These are phyloP conservation scores for Globisporangium orthogonon DNA, from an alignment of 352 stramenopile genomes.

Conservation along the genomic window DNA sequence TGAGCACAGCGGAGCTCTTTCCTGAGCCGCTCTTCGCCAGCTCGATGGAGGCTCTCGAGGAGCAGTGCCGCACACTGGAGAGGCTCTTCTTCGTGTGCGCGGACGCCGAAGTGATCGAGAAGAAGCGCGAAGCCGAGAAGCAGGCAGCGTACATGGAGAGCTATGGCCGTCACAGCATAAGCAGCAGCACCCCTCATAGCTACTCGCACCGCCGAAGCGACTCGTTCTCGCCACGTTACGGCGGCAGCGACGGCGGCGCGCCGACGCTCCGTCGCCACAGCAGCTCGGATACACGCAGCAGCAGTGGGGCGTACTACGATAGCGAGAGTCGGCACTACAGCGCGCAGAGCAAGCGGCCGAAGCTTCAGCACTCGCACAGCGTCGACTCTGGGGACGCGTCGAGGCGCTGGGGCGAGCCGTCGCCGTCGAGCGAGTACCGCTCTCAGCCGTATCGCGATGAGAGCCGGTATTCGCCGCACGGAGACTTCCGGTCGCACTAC, in stretches of 20 bases:
- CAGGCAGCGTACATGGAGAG: constrained; percentile 28
- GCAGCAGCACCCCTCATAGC: neutral
- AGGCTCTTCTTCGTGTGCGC: constrained; percentile 44
- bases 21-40: constrained; percentile 20
- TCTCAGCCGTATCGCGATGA: neutral
- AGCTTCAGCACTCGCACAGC: constrained; percentile 60
- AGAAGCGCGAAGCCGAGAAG: constrained; percentile 44
- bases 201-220: neutral
- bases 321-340: constrained; percentile 17
- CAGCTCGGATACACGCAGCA: constrained; percentile 15
- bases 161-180: neutral
- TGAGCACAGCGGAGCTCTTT: constrained; percentile 48
- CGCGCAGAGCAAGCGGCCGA: constrained; percentile 39
- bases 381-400: constrained; percentile 29
- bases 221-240: neutral
- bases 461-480: neutral
- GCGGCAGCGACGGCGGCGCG: constrained; percentile 7
- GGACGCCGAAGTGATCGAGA: constrained; percentile 45
- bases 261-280: constrained; percentile 38
- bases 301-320: constrained; percentile 4
- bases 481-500: constrained; percentile 6
- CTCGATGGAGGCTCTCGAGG: constrained; percentile 24
- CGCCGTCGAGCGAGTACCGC: constrained; percentile 20
- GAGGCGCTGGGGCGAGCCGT: constrained; percentile 8
- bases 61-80: constrained; percentile 45